phyloP scores from a whole-genome alignment of 2,329 filamentous ascomycete species.

The Trichophyton benhamiae region DNA sequence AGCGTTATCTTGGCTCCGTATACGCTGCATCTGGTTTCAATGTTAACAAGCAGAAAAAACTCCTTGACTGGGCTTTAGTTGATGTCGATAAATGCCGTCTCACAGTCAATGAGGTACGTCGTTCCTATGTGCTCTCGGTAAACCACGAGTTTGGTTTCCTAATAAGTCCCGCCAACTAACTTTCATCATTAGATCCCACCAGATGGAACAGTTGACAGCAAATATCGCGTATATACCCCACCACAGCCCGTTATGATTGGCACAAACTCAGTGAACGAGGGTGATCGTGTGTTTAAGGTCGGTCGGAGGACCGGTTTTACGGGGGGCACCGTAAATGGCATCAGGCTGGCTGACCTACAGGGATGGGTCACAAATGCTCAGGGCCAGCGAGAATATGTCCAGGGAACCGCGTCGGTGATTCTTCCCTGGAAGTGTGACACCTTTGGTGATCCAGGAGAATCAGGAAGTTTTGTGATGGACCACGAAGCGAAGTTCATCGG shows the following conservation, averaged over 20 bases:
- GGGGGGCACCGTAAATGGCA: background rate
- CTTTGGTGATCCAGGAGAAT: background rate
- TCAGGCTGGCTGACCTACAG: background rate
- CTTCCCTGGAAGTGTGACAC: background rate
- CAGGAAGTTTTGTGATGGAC: background rate
- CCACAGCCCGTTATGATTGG: background rate
- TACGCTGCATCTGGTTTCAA: background rate
- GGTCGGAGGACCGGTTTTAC: background rate
- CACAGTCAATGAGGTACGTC: background rate
- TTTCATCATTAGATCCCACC: background rate
- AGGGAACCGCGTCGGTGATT: background rate
- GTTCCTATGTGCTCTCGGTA: too few relatives aligned
- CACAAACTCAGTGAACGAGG: background rate
- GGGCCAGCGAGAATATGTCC: background rate
- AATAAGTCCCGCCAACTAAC: background rate
- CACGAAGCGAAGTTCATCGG: background rate
- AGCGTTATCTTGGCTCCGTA: background rate
- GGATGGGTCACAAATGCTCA: background rate
- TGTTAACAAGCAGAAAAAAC: background rate
- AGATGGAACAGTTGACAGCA: background rate
- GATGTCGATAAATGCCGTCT: background rate
- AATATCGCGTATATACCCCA: background rate
- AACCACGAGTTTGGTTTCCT: background rate
- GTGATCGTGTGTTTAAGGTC: background rate
- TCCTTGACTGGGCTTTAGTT: background rate